Percentiles rank a stretch among this genome's conserved stretches.
phyloP scores from a whole-genome alignment of 108 stramenopile species.

The Aurantiochytrium sp. region DNA sequence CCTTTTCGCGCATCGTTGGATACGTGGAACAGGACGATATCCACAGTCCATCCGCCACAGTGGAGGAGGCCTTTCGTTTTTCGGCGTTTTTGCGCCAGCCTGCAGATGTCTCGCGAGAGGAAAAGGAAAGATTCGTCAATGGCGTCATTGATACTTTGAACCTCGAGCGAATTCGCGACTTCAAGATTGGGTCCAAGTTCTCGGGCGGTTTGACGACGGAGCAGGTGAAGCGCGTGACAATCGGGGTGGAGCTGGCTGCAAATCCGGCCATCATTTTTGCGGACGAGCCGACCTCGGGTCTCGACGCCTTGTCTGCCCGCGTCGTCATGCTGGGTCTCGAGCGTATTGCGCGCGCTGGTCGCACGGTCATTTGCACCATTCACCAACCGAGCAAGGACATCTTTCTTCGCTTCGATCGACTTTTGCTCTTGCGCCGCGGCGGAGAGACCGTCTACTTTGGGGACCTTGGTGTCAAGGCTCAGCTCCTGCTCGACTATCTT shows the following conservation, averaged over 20 bases:
- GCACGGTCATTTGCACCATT: conserved; percentile 41
- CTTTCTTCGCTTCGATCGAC: conserved; percentile 29
- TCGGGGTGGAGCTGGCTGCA: conserved; percentile 70
- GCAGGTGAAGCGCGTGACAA: conserved; percentile 59
- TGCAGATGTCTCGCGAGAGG: neutral
- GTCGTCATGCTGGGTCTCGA: conserved; percentile 23
- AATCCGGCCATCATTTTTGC: conserved; percentile 61
- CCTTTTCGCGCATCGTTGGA: conserved; percentile 42
- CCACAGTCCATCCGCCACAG: conserved; percentile 67
- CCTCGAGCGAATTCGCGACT: neutral
- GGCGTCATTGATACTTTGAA: neutral
- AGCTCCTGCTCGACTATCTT: conserved; percentile 55
- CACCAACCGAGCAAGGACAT: conserved; percentile 36
- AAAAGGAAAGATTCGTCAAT: neutral
- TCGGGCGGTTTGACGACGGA: conserved; percentile 58
- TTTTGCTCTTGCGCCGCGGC: conserved; percentile 43
- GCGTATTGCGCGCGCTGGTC: neutral
- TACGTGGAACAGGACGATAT: conserved; percentile 85
- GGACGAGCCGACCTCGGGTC: conserved; percentile 75
- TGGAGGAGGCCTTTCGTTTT: conserved; percentile 71
- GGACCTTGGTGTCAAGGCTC: conserved; percentile 54
- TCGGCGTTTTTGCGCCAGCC: conserved; percentile 63
- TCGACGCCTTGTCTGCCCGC: conserved; percentile 68
- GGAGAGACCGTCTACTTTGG: conserved; percentile 39
- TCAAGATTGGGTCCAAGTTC: neutral